phyloP scores from a whole-genome alignment of 2,329 filamentous ascomycete genomes.

The Fusarium chlamydosporum region DNA sequence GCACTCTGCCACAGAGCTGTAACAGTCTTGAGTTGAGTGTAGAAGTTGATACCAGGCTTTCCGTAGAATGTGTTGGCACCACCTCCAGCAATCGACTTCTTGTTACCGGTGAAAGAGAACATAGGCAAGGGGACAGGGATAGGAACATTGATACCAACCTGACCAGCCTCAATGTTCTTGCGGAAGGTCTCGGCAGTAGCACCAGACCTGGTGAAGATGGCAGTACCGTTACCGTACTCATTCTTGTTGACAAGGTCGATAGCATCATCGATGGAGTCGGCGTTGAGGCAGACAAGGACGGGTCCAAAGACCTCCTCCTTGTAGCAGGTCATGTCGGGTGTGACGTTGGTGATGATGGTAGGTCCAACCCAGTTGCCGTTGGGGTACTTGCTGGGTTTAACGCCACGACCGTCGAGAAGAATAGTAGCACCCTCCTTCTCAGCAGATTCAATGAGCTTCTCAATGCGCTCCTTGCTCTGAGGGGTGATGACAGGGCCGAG shows the following conservation, averaged over 20 bases:
- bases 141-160: conserved; percentile 88
- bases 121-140: conserved; percentile 80
- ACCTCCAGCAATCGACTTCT: conserved; percentile 92
- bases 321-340: conserved; percentile 86
- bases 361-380: conserved; percentile 89
- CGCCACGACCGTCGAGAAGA: conserved; percentile 83
- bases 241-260: conserved; percentile 87
- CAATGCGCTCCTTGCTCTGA: conserved; percentile 83
- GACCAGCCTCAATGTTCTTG: conserved; percentile 84
- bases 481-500: conserved; percentile 86
- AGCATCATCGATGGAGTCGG: conserved; percentile 82
- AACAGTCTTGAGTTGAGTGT: conserved; percentile 98
- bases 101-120: conserved; percentile 82
- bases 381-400: conserved; percentile 82
- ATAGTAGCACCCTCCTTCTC: conserved; percentile 86
- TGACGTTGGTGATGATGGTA: conserved; percentile 86
- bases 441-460: conserved; percentile 80
- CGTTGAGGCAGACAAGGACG: conserved; percentile 84
- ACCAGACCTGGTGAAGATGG: conserved; percentile 86
- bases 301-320: conserved; percentile 88
- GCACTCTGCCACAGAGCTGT: conserved; percentile 90
- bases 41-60: conserved; percentile 91
- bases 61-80: conserved; percentile 97
- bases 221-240: conserved; percentile 88
- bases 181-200: conserved; percentile 84